These are phyloP conservation scores for Penicillium sp. DNA, from an alignment of 2,329 filamentous ascomycete genomes.

Conservation along the genomic window DNA sequence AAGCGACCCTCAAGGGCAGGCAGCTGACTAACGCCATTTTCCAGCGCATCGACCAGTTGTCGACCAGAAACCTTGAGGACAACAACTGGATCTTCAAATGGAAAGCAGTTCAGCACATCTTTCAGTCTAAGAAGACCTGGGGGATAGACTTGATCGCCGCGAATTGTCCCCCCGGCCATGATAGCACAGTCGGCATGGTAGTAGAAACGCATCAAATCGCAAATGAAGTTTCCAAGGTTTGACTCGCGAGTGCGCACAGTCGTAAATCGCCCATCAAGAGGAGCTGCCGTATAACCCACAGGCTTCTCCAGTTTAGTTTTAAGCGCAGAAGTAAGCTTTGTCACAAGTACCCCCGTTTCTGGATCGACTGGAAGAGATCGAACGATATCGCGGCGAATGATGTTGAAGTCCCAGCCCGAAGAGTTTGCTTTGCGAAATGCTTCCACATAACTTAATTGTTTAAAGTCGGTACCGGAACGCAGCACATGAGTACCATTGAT, in stretches of 20 bases:
- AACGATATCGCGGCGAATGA: conserved; percentile 69
- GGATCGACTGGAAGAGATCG: conserved; percentile 63
- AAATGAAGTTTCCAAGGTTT: conserved; percentile 87
- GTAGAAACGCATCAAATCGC: conserved; percentile 82
- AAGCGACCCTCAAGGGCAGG: conserved; percentile 82
- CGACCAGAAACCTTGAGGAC: conserved; percentile 68
- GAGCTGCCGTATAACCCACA: conserved; percentile 75
- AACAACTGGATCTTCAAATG: conserved; percentile 86
- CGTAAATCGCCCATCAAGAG: conserved; percentile 80
- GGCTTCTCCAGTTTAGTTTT: conserved; percentile 76
- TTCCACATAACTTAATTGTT: conserved; percentile 85
- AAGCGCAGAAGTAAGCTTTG: conserved; percentile 67
- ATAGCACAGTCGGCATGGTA: conserved; percentile 76
- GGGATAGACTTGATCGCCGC: conserved; percentile 83
- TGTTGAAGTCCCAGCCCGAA: conserved; percentile 71
- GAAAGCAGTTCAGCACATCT: conserved; percentile 84
- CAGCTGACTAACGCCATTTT: conserved; percentile 76
- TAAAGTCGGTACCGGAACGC: conserved; percentile 88
- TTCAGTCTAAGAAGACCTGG: conserved; percentile 73
- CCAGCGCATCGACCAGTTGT: conserved; percentile 72
- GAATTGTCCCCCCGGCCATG: conserved; percentile 81
- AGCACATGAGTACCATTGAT: conserved; percentile 78
- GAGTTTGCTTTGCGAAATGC: conserved; percentile 55
- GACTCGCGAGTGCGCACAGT: conserved; percentile 74
- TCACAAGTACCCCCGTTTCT: conserved; percentile 59